Conservation (phyloP, 2,329 filamentous ascomycete genomes). For the Eurotiales sp. region DNA sequence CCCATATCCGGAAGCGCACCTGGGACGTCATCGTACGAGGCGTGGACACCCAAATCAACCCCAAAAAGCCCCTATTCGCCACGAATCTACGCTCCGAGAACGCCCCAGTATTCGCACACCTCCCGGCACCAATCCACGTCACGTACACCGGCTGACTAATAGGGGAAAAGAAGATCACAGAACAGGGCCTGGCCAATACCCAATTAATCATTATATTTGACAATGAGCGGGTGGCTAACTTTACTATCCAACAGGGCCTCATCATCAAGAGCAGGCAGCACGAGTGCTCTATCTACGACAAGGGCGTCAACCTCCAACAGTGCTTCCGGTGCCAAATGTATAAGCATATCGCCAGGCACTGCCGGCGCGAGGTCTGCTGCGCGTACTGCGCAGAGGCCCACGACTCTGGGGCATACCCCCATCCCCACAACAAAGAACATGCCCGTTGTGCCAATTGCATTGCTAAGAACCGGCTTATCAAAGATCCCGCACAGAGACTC, state of each 20-base stretch:
- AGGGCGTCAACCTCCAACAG: neutral
- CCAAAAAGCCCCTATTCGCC: neutral
- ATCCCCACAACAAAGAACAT: neutral
- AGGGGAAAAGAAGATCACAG: neutral
- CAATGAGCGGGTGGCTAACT: too few species aligned
- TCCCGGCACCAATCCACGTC: neutral
- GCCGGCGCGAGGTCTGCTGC: neutral
- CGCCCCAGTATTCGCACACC: neutral
- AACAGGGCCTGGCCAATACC: neutral
- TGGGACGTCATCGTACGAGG: neutral
- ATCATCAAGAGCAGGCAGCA: too few species aligned
- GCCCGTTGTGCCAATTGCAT: neutral
- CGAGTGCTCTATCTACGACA: neutral
- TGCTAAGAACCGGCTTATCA: neutral
- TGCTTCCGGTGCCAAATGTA: constrained; percentile 4
- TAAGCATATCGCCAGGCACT: constrained; percentile 1
- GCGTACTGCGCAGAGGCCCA: neutral
- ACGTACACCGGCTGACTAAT: too few species aligned
- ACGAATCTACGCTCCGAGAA: neutral
- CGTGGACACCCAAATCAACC: neutral
- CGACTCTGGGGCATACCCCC: neutral
- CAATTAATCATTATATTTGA: neutral
- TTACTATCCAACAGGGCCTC: too few species aligned
- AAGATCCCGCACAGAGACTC: neutral
- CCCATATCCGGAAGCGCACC: neutral